These are phyloP conservation scores for Dioscorea zingiberensis DNA, from an alignment of 106 monocot species.

Conservation along the genomic window DNA sequence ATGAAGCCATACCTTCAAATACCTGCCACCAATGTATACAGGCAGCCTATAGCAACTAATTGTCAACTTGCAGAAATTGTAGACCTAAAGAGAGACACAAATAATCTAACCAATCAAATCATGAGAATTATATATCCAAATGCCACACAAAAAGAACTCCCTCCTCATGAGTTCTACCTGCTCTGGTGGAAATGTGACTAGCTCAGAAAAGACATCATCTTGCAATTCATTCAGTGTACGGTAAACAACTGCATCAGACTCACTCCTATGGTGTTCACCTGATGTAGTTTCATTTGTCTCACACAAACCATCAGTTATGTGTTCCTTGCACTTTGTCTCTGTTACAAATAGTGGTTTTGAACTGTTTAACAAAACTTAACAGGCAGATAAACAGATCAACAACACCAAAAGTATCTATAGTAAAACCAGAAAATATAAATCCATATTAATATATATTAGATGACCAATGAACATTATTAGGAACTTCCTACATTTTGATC, in stretches of 20 bases:
- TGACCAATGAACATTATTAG: no score
- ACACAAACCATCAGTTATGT: slow-evolving; percentile 1
- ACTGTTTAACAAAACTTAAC: neutral
- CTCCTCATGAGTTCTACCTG: slow-evolving; percentile 31
- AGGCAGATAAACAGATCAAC: neutral
- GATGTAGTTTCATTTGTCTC: slow-evolving; percentile 6
- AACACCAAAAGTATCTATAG: no score
- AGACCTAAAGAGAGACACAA: slow-evolving; percentile 22
- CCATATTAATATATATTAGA: no score
- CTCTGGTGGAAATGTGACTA: slow-evolving; percentile 46
- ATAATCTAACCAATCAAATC: no score
- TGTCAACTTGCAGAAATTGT: slow-evolving; percentile 47
- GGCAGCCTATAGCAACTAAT: slow-evolving; percentile 54
- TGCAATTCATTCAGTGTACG: slow-evolving; percentile 47
- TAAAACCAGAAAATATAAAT: no score
- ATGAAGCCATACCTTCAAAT: slow-evolving; percentile 64
- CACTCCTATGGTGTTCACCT: slow-evolving; percentile 22
- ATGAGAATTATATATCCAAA: no score
- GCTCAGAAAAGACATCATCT: slow-evolving; percentile 50
- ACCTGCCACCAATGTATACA: slow-evolving; percentile 87
- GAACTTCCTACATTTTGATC: no score
- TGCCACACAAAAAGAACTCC: neutral
- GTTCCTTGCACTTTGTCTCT: slow-evolving; percentile 13
- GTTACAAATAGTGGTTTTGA: neutral
- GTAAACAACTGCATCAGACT: slow-evolving; percentile 51